Percentiles rank a stretch among this genome's conserved stretches.
These are phyloP conservation scores for Russula olivacea DNA, from an alignment of 768 basidiomycete genomes.

Conservation along the genomic window DNA sequence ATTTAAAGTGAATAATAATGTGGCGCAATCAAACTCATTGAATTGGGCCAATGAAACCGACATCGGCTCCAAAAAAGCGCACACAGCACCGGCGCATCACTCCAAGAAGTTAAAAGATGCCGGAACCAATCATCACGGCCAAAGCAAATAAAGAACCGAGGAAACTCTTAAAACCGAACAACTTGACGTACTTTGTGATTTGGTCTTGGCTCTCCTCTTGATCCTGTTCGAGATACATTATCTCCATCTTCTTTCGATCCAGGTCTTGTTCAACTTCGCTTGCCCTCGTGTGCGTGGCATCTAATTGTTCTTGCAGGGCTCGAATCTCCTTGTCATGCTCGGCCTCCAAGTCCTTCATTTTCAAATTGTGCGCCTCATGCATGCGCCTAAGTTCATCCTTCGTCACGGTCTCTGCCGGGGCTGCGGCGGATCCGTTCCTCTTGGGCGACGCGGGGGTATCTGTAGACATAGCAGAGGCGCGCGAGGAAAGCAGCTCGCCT, in stretches of 20 bases:
- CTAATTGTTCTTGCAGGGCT: slow-evolving; percentile 51
- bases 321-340: slow-evolving; percentile 56
- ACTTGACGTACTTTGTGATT: slow-evolving; percentile 69
- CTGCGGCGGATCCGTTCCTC: slow-evolving; percentile 45
- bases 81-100: slow-evolving; percentile 11
- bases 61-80: slow-evolving; percentile 18
- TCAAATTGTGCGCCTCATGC: slow-evolving; percentile 82
- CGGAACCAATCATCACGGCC: slow-evolving; percentile 28
- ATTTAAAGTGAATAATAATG: slow-evolving; percentile 1
- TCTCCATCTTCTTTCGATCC: slow-evolving; percentile 71
- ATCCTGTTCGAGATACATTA: slow-evolving; percentile 71
- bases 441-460: slow-evolving; percentile 46
- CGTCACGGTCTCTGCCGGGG: slow-evolving; percentile 47
- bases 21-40: neutral
- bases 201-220: slow-evolving; percentile 71
- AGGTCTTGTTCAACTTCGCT: slow-evolving; percentile 56
- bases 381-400: slow-evolving; percentile 72
- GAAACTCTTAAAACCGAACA: slow-evolving; percentile 50
- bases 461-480: slow-evolving; percentile 44
- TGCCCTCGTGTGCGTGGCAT: slow-evolving; percentile 43
- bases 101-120: slow-evolving; percentile 33
- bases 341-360: slow-evolving; percentile 66
- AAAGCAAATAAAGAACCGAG: slow-evolving; percentile 25
- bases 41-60: neutral
- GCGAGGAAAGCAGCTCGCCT: slow-evolving; percentile 65